Evolutionary conservation across 805 yeast species (phyloP), one percentile per base, ranked within the genome.

Genomic region (Metschnikowia similis): DNA sequence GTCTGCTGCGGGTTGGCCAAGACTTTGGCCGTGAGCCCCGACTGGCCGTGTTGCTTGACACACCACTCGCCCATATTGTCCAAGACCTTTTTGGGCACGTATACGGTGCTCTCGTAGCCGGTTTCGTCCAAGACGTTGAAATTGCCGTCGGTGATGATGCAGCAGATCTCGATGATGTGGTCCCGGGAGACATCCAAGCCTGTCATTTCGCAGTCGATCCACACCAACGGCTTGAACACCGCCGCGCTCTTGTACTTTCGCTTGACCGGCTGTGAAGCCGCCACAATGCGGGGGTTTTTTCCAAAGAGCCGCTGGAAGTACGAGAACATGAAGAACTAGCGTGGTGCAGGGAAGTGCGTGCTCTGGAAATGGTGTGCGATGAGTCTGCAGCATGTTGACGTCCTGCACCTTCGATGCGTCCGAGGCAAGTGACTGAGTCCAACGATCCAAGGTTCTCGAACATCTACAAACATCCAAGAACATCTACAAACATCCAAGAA

Each of bases 201-300:
- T 0, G 99, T 94, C 99, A 94, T 94, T 66, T 94, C 99, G 68
- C 98, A 94, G 69, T 94, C 99, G 14, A 94, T 77, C 99, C 99
- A 94, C 4, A 94, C 95, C 16, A 92, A 74, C 1, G 76, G 76
- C 48, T 66, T 63, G 51, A 38, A 48, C 29, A 54, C 58, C 41
- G 57, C 28, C 8, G 42, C 43, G 28, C 51, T 31, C 35, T 51
- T 48, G 41, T 41, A 45, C 35, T 49, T 52, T 13, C 56, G 45
- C 35, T 50, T 52, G 14, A 44, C 35, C 42, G 55, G 49, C 26
- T 36, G 36, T 28, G 47, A 47, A 1, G 57, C 51, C 43, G 48
- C 56, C 21, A 49, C 43, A 10, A 48, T 29, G n/a, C 44, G 41
- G n/a, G 59, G 44, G 7, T 54, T 43, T 29, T 34, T 48, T 4